Conservation (phyloP, 441 rosid species). For the Isatis lusitanica region DNA sequence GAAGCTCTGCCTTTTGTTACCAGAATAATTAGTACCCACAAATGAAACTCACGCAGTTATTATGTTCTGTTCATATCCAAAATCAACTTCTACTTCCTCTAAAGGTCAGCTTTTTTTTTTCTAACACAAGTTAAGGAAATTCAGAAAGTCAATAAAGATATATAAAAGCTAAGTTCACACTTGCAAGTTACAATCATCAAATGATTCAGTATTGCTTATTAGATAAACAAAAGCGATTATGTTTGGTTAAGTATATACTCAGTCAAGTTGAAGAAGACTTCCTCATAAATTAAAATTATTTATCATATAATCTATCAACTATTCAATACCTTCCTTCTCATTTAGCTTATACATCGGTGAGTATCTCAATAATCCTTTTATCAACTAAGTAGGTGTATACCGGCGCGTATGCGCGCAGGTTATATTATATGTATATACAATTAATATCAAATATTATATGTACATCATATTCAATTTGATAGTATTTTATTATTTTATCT, state of each 20-base stretch:
- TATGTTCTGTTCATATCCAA: slow-evolving; percentile 1
- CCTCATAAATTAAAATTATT: not conserved
- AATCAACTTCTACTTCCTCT: not conserved
- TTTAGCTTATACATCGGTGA: too few relatives aligned
- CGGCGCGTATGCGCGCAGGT: too few relatives aligned
- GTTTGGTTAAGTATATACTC: not conserved
- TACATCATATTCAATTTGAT: too few relatives aligned
- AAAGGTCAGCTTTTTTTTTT: not conserved
- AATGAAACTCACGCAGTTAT: too few relatives aligned
- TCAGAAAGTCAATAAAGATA: not conserved
- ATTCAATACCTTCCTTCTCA: not conserved
- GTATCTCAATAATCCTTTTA: too few relatives aligned
- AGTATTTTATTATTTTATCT: too few relatives aligned
- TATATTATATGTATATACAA: too few relatives aligned
- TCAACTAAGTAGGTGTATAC: too few relatives aligned
- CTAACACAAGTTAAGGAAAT: not conserved
- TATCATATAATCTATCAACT: not conserved
- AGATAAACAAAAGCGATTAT: not conserved
- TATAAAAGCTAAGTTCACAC: slow-evolving; percentile 22
- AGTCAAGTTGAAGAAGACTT: not conserved
- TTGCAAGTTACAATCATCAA: not conserved
- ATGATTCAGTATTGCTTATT: not conserved
- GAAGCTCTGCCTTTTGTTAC: not conserved
- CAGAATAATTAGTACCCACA: not conserved
- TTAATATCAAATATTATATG: too few relatives aligned